Percentiles rank a stretch among this genome's conserved stretches.
Conservation (phyloP, 1,284 basidiomycete genomes). For the Schizophyllum amplum region DNA sequence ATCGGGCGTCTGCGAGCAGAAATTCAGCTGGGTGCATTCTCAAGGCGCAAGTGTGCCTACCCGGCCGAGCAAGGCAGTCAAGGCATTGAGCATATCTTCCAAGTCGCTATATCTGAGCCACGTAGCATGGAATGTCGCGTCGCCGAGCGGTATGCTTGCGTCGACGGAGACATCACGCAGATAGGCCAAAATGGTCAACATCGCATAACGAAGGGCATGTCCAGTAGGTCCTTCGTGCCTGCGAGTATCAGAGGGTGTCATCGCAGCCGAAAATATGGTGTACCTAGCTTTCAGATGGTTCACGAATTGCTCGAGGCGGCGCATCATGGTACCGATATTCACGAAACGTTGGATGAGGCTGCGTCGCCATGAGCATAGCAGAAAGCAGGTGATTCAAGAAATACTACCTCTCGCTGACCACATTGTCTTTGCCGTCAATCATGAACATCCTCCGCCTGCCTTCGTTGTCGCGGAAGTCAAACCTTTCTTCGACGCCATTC, state of each 20-base stretch:
- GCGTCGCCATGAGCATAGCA: neutral
- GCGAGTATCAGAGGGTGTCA: constrained; percentile 6
- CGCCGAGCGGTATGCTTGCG: too few species aligned
- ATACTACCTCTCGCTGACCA: constrained; percentile 45
- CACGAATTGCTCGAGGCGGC: constrained; percentile 53
- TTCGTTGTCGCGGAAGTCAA: constrained; percentile 28
- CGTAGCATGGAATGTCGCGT: constrained; percentile 30
- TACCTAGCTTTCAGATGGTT: constrained; percentile 37
- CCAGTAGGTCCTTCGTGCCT: constrained; percentile 43
- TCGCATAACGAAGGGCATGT: constrained; percentile 57
- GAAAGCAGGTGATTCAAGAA: neutral
- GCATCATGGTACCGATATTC: constrained; percentile 51
- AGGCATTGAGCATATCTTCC: constrained; percentile 40
- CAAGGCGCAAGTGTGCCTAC: constrained; percentile 29
- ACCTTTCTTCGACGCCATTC: constrained; percentile 42
- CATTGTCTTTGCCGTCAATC: constrained; percentile 46
- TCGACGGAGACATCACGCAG: constrained; percentile 30
- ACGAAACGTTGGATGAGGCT: constrained; percentile 57
- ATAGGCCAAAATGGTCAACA: constrained; percentile 46
- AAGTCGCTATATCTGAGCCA: constrained; percentile 46
- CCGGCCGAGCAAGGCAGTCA: constrained; percentile 46
- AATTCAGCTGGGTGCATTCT: constrained; percentile 3
- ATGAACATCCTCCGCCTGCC: constrained; percentile 28
- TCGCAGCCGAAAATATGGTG: constrained; percentile 4
- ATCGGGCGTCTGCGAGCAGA: constrained; percentile 28